These are phyloP conservation scores for Penicillium canescens DNA, from an alignment of 495 filamentous ascomycete genomes.

Conservation along the genomic window DNA sequence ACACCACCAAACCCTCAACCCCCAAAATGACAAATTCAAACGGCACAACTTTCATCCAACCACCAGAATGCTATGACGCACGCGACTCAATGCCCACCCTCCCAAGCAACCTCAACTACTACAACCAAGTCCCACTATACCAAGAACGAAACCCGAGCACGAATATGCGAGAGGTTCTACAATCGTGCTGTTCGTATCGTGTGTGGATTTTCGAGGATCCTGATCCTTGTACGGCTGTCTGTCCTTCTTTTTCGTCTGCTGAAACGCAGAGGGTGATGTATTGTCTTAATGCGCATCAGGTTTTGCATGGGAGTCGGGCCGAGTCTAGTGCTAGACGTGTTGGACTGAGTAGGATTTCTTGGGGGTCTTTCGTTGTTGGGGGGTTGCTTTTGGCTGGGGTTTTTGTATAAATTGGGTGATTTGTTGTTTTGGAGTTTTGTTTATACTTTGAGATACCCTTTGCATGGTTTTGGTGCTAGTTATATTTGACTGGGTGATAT, in stretches of 20 bases:
- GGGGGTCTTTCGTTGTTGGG: constrained; percentile 4
- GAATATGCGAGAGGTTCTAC: constrained; percentile 9
- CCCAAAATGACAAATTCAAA: constrained; percentile 1
- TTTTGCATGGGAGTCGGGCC: constrained; percentile 10
- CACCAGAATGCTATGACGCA: constrained; percentile 10
- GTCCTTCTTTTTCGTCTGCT: constrained; percentile 7
- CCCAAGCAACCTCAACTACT: constrained; percentile 2
- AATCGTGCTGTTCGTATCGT: constrained; percentile 9
- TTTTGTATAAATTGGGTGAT: constrained; percentile 17
- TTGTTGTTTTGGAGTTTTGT: background rate
- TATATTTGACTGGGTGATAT: background rate
- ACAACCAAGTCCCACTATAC: constrained; percentile 23
- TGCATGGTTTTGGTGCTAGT: background rate
- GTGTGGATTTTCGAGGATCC: constrained; percentile 19
- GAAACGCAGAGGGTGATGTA: constrained; percentile 14
- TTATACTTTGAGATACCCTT: constrained; percentile 6
- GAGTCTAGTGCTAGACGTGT: background rate
- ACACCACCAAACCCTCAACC: background rate
- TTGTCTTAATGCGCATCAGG: constrained; percentile 15
- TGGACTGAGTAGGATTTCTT: background rate
- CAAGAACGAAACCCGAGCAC: constrained; percentile 4
- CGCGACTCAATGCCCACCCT: constrained; percentile 13
- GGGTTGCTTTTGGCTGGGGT: constrained; percentile 8
- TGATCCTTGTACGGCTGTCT: constrained; percentile 19
- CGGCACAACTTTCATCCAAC: constrained; percentile 7